Percentiles rank a stretch among this genome's conserved stretches.
Conservation (phyloP, 2,329 filamentous ascomycete species). For the Fusarium buharicum region DNA sequence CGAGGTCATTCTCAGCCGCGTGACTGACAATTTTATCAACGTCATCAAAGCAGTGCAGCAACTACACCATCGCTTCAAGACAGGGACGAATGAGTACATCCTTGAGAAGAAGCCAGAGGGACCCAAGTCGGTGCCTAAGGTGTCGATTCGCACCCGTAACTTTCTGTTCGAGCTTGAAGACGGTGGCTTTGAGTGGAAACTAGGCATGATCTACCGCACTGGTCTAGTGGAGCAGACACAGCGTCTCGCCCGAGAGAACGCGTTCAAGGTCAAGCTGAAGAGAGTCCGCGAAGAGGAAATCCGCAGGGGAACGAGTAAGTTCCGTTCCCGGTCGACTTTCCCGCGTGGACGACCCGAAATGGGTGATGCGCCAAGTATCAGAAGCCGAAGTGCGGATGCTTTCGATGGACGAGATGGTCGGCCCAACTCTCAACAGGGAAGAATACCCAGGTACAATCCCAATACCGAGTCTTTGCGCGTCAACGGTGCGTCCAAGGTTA, state of each 20-base stretch:
- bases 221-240: slow-evolving; percentile 92
- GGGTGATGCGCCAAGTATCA: slow-evolving; percentile 50
- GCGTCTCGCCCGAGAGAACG: slow-evolving; percentile 87
- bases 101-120: slow-evolving; percentile 85
- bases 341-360: slow-evolving; percentile 50
- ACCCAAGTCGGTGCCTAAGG: slow-evolving; percentile 85
- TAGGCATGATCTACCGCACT: slow-evolving; percentile 91
- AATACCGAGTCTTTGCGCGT: slow-evolving; percentile 74
- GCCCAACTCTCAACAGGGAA: slow-evolving; percentile 51
- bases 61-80: slow-evolving; percentile 91
- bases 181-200: slow-evolving; percentile 96
- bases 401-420: slow-evolving; percentile 47
- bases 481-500: slow-evolving; percentile 76
- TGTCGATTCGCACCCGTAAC: slow-evolving; percentile 83
- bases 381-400: slow-evolving; percentile 68
- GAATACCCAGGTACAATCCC: slow-evolving; percentile 77
- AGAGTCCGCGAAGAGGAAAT: slow-evolving; percentile 79
- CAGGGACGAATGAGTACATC: slow-evolving; percentile 87
- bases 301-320: slow-evolving; percentile 62
- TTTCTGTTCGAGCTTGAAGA: slow-evolving; percentile 94
- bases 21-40: slow-evolving; percentile 95
- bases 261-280: slow-evolving; percentile 87
- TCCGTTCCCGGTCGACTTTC: slow-evolving; percentile 65
- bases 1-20: slow-evolving; percentile 86
- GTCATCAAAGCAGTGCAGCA: slow-evolving; percentile 87